Evolutionary conservation across 768 basidiomycete species (phyloP).

Genomic region (Lactarius tabidus): DNA sequence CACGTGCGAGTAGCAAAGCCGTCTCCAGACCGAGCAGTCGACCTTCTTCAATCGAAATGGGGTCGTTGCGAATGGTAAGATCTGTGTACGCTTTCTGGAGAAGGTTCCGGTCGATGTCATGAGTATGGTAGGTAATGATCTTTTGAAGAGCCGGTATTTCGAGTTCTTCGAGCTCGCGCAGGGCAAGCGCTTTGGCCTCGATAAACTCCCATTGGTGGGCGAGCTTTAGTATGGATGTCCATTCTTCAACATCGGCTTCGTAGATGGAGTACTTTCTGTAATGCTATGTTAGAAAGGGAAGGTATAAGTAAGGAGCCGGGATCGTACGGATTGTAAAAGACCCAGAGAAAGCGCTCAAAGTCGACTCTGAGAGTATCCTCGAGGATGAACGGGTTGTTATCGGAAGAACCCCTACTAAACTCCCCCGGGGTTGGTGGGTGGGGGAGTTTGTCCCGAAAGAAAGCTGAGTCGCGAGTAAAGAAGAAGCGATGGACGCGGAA

Average conservation of each 20-base stretch:
- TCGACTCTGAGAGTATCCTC: slow-evolving; percentile 29
- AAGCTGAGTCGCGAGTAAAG: slow-evolving; percentile 33
- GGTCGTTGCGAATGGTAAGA: slow-evolving; percentile 48
- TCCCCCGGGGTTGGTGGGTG: slow-evolving; percentile 29
- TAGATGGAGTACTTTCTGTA: slow-evolving; percentile 54
- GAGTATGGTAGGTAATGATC: slow-evolving; percentile 52
- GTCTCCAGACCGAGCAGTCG: slow-evolving; percentile 54
- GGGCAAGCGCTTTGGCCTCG: slow-evolving; percentile 46
- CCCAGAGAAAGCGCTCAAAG: slow-evolving; percentile 34
- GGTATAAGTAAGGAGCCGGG: not conserved
- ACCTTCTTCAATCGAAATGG: slow-evolving; percentile 53
- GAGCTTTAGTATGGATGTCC: slow-evolving; percentile 52
- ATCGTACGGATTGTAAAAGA: slow-evolving; percentile 35
- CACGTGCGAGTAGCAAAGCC: slow-evolving; percentile 46
- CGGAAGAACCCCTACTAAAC: slow-evolving; percentile 31
- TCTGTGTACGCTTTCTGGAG: slow-evolving; percentile 50
- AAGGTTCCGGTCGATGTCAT: slow-evolving; percentile 44
- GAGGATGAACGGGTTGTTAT: slow-evolving; percentile 32
- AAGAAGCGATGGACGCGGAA: slow-evolving; percentile 29
- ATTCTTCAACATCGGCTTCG: slow-evolving; percentile 45
- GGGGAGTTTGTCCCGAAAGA: slow-evolving; percentile 31
- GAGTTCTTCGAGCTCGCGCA: slow-evolving; percentile 49
- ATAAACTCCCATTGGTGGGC: slow-evolving; percentile 52
- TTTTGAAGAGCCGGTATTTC: slow-evolving; percentile 47
- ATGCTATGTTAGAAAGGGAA: not conserved